Evolutionary conservation across 2,329 filamentous ascomycete genomes (phyloP), one percentile per base, ranked within the genome.

Genomic region (Trichoderma polysporum): DNA sequence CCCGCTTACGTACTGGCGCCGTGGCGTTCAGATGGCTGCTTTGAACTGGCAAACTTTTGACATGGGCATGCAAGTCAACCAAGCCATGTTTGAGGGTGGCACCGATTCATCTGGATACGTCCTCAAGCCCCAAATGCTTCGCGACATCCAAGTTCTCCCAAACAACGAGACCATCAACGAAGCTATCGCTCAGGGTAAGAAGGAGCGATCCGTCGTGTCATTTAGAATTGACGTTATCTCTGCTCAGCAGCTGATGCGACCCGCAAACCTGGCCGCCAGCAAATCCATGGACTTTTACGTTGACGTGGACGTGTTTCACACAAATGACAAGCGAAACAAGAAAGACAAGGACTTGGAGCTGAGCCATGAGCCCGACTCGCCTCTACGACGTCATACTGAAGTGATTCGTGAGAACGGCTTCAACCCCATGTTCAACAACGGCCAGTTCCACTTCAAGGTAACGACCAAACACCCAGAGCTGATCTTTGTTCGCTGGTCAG

Each of bases 31-130:
- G 79, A 98, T 99, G 94, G 93, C 91, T 15, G 95, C 95, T 0
- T 84, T 98, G 69, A 99, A 99, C 79, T 98, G 95, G 94, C 95
- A 99, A 79, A 98, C 94, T 0, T 97, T 96, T 74, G 95, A 98
- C 75, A 85, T 96, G 19, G 93, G 94, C 53, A 95, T 97, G 87
- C 94, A 98, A 76, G 86, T 98, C 77, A 98, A 98, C 76, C 91
- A 95, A 72, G 95, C 95, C 74, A 98, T 99, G 95, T 99, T 97
- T 76, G 91, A 93, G 54, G 92, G 92, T 67, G 92, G 93, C 50
- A 90, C 86, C 13, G 95, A 97, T 79, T 88, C 89, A 66, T 92
- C 91, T 2, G 95, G 95, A 52, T 99, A 98, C 74, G 93, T 98
- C 15, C 86, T 97, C 62, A 99, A 99, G 81, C 94, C 95, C 22